Evolutionary conservation across 192 early-diverging fungal species (phyloP).

Genomic region (Gryganskiella cystojenkinii): DNA sequence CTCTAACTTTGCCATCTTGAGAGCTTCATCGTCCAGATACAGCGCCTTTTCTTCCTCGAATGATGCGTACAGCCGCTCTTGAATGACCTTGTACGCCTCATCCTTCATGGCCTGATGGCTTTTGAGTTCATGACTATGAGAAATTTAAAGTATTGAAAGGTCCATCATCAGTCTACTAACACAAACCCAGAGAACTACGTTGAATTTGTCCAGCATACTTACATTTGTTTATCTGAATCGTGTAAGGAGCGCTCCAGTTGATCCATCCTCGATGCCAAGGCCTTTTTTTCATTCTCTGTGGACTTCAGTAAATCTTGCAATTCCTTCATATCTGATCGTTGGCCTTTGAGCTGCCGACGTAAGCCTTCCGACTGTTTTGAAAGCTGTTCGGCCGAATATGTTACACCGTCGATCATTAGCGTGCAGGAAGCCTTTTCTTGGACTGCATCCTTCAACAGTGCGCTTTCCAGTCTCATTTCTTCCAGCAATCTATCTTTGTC

Average conservation of each 20-base stretch:
- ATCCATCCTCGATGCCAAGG: slow-evolving; percentile 13
- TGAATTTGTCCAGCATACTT: not conserved
- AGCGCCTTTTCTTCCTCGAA: slow-evolving; percentile 42
- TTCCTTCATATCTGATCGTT: slow-evolving; percentile 34
- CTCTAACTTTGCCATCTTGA: slow-evolving; percentile 31
- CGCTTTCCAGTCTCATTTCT: not conserved
- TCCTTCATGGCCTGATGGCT: slow-evolving; percentile 46
- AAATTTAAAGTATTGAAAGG: not conserved
- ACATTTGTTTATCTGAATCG: slow-evolving; percentile 44
- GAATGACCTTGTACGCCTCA: slow-evolving; percentile 39
- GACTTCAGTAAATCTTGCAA: slow-evolving; percentile 28
- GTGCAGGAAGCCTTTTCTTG: no score
- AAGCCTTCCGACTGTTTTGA: slow-evolving; percentile 27
- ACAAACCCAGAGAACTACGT: not conserved
- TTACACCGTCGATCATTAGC: not conserved
- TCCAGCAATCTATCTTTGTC: not conserved
- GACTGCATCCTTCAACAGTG: not conserved
- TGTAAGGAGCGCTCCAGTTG: slow-evolving; percentile 24
- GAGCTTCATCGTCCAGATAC: slow-evolving; percentile 38
- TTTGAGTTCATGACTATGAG: slow-evolving; percentile 32
- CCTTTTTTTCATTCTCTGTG: slow-evolving; percentile 30
- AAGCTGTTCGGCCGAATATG: slow-evolving; percentile 18
- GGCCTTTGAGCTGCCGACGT: slow-evolving; percentile 41
- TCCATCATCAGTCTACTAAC: not conserved
- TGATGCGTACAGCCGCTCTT: slow-evolving; percentile 17